Base-by-base conservation (phyloP, 164 flowering plant species). In the Warburgia ugandensis region DNA sequence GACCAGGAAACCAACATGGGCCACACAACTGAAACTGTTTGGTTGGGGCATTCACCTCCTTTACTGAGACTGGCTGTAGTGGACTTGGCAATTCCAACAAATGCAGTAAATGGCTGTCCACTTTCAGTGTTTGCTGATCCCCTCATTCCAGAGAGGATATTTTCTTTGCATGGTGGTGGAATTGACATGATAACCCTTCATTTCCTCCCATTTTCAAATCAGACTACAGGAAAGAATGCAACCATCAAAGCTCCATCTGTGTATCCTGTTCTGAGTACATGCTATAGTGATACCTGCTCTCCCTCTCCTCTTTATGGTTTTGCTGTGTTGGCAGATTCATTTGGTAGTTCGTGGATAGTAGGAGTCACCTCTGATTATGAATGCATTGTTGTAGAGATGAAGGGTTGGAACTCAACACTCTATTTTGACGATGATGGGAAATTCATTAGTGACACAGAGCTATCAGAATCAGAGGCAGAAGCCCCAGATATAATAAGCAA, bases 1-100 rank as follows among this genome's bases (percentile, higher is more conserved):
- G 80, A 77, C 64, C 52, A 64, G 26, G 33, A 20, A 50, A 25
- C 38, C 20, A 21, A 17, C 8, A 33, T 12, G 33, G n/a, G 23
- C 21, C 22, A 26, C 14, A 25, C 28, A 8, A 47, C 5, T 37
- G 54, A 57, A 52, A 65, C 73, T 56, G 71, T 65, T 55, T 88
- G 99, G 99, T 73, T 76, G 62, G 95, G 97, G 16, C 71, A 73
- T 48, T 71, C 95, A 53, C 94, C 99, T 21, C 96, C 97, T 29
- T 45, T 92, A 55, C 58, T 88, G 68, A 73, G 89, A 52, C 65
- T 92, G 45, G 97, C 86, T 50, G 69, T 84, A 43, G 91, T 92
- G 47, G 99, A 92, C 64, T 70, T 92, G 63, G 91, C 90, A 60
- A 71, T 92, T 52, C 94, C 91, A 2, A 54, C 26, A 26, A 66